Conservation (phyloP, 495 filamentous ascomycete genomes). For the Viridothelium virens region DNA sequence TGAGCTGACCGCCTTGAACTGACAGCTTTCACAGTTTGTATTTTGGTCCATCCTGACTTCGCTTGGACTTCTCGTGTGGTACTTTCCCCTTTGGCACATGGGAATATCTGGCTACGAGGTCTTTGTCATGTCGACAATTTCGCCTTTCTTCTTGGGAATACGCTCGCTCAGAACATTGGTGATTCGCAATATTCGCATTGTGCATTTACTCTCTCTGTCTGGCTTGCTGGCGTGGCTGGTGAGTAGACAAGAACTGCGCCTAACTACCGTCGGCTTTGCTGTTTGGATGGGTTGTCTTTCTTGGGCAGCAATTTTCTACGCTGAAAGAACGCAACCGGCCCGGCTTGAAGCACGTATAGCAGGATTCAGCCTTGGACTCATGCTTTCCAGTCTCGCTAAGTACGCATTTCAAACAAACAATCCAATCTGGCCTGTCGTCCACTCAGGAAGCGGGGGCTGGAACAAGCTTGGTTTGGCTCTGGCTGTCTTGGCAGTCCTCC, state of each 20-base stretch:
- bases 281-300: slow-evolving; percentile 70
- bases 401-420: slow-evolving; percentile 97
- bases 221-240: slow-evolving; percentile 77
- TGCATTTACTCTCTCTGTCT: slow-evolving; percentile 66
- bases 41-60: slow-evolving; percentile 95
- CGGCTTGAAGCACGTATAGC: slow-evolving; percentile 74
- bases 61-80: slow-evolving; percentile 85
- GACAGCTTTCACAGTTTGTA: slow-evolving; percentile 56
- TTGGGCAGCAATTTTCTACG: slow-evolving; percentile 72
- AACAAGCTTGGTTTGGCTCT: slow-evolving; percentile 76
- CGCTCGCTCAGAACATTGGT: slow-evolving; percentile 58
- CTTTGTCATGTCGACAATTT: slow-evolving; percentile 72
- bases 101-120: slow-evolving; percentile 96
- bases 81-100: slow-evolving; percentile 99
- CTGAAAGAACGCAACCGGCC: slow-evolving; percentile 63
- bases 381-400: slow-evolving; percentile 80
- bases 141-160: slow-evolving; percentile 74
- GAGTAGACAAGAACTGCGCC: slow-evolving; percentile 62
- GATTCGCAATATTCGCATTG: slow-evolving; percentile 56
- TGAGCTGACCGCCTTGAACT: slow-evolving; percentile 21
- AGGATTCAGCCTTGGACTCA: slow-evolving; percentile 72
- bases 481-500: slow-evolving; percentile 63
- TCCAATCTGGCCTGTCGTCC: slow-evolving; percentile 92
- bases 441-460: slow-evolving; percentile 81
- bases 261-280: slow-evolving; percentile 72